These are phyloP conservation scores for Dendrobium nobile DNA, from an alignment of 106 monocot genomes.

Conservation along the genomic window DNA sequence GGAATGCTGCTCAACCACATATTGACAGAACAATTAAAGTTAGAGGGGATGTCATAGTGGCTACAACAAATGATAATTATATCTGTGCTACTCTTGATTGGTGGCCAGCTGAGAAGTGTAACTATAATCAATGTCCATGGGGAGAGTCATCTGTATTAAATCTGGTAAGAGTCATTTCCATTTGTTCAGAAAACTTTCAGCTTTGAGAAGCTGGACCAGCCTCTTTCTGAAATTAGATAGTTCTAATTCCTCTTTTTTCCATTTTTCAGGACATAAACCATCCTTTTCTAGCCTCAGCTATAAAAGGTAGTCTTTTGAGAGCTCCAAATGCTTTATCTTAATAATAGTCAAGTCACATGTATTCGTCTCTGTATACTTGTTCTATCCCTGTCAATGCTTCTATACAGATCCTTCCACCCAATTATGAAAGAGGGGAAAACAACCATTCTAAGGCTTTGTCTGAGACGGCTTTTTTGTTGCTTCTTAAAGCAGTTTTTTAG, in stretches of 20 bases:
- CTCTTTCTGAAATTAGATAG: background rate
- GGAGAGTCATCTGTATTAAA: constrained; percentile 40
- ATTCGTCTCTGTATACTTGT: no score
- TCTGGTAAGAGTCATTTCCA: constrained; percentile 20
- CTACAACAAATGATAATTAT: constrained; percentile 58
- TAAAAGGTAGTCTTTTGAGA: constrained; percentile 37
- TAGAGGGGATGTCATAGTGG: constrained; percentile 36
- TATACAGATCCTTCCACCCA: no score
- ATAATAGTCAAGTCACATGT: no score
- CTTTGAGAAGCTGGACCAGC: background rate
- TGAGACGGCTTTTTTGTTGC: no score
- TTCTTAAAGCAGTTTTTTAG: no score
- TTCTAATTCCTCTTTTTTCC: background rate
- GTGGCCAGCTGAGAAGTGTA: constrained; percentile 96
- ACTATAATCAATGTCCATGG: constrained; percentile 92
- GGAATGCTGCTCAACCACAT: constrained; percentile 23
- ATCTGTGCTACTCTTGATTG: constrained; percentile 95
- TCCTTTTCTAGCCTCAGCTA: constrained; percentile 55
- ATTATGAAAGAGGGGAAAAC: background rate
- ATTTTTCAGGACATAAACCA: constrained; percentile 51
- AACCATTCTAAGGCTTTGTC: background rate
- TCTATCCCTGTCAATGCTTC: no score
- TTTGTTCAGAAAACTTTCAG: background rate
- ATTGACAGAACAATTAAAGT: constrained; percentile 39
- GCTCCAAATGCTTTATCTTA: no score